phyloP scores from a whole-genome alignment of 208 protist species.

The Phytomonas sp. region DNA sequence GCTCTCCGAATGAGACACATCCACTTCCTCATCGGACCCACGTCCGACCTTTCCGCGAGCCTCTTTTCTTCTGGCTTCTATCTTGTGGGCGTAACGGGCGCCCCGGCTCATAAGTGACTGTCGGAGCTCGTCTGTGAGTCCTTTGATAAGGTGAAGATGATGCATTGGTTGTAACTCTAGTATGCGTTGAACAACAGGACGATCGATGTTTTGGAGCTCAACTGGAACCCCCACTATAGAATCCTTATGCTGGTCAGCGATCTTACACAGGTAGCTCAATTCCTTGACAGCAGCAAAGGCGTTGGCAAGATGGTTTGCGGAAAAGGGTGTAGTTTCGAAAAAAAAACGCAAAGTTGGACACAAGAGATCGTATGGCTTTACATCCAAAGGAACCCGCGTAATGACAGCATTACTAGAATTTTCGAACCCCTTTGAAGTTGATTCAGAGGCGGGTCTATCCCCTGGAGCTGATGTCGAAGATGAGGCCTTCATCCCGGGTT shows the following conservation, averaged over 20 bases:
- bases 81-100: conserved; percentile 8
- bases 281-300: conserved; percentile 71
- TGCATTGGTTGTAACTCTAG: conserved; percentile 32
- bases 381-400: conserved; percentile 15
- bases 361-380: conserved; percentile 33
- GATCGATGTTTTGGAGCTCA: conserved; percentile 1
- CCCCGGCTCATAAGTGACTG: conserved; percentile 12
- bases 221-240: neutral
- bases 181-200: conserved; percentile 23
- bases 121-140: conserved; percentile 34
- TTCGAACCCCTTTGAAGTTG: neutral
- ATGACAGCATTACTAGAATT: neutral
- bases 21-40: neutral
- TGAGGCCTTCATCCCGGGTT: neutral
- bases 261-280: conserved; percentile 48
- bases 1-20: neutral
- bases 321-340: conserved; percentile 64
- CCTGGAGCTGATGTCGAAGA: neutral
- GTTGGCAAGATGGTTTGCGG: conserved; percentile 48
- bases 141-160: conserved; percentile 34
- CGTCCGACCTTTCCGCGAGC: conserved; percentile 4
- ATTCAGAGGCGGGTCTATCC: neutral
- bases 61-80: conserved; percentile 9
- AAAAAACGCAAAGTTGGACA: conserved; percentile 27
- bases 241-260: conserved; percentile 4